Evolutionary conservation across 2,329 filamentous ascomycete species (phyloP).

Genomic region (Xylaria multiplex): DNA sequence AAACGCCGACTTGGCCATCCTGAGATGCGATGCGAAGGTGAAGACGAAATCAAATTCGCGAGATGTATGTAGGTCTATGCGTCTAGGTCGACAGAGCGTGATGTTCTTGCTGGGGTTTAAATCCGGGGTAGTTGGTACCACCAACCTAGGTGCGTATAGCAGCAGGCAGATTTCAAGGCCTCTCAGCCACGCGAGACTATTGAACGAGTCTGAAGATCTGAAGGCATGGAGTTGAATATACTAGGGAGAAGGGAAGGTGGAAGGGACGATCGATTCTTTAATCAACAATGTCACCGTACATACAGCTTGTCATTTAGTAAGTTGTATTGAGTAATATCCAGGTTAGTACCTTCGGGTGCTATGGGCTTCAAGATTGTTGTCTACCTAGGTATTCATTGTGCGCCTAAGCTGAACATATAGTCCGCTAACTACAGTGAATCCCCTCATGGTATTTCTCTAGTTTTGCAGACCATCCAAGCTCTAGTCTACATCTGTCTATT

Average conservation of each 20-base stretch:
- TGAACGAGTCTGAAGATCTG: not conserved
- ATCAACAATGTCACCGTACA: not conserved
- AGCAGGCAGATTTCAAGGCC: not conserved
- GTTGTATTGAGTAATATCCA: too few species aligned
- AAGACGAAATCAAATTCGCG: not conserved
- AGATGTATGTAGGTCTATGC: not conserved
- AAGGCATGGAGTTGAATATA: not conserved
- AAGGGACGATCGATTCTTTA: slow-evolving; percentile 10
- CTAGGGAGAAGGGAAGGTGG: not conserved
- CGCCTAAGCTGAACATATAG: slow-evolving; percentile 29
- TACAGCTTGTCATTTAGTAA: not conserved
- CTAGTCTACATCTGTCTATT: slow-evolving; percentile 10
- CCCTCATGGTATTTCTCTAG: slow-evolving; percentile 9
- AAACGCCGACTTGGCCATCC: slow-evolving; percentile 9
- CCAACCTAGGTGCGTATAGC: too few species aligned
- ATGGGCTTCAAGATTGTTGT: not conserved
- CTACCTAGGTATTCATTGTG: not conserved
- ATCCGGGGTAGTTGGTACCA: too few species aligned
- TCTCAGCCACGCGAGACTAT: not conserved
- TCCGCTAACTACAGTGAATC: slow-evolving; percentile 9
- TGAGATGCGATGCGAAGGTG: not conserved
- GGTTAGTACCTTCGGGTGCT: not conserved
- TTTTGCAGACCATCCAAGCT: not conserved
- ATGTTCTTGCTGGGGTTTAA: not conserved
- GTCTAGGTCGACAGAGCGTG: not conserved